These are phyloP conservation scores for Leishmania turanica DNA, from an alignment of 208 protist genomes.

Conservation along the genomic window DNA sequence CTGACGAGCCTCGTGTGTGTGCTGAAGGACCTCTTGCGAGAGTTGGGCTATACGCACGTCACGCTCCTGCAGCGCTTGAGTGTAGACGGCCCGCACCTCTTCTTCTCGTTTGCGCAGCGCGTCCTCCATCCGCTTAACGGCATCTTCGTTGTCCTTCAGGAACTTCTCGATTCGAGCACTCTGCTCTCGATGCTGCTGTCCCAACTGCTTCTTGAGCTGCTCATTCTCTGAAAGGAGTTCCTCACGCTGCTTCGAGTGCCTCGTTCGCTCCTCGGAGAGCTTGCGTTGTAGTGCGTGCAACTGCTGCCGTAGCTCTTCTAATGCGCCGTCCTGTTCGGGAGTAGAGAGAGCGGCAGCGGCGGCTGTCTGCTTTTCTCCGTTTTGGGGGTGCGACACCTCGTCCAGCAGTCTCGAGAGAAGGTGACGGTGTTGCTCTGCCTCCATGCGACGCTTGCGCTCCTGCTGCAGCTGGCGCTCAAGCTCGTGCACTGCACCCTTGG, in stretches of 20 bases:
- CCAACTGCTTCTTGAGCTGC: conserved; percentile 28
- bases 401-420: background rate
- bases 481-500: background rate
- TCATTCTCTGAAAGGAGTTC: conserved; percentile 6
- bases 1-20: conserved; percentile 26
- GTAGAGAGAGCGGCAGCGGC: background rate
- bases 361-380: background rate
- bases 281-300: conserved; percentile 12
- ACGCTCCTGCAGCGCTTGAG: conserved; percentile 45
- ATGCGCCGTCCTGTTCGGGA: background rate
- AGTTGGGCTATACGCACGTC: conserved; percentile 65
- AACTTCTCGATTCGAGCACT: conserved; percentile 22
- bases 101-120: conserved; percentile 36
- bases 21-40: conserved; percentile 40
- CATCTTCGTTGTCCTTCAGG: conserved; percentile 29
- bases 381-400: no score
- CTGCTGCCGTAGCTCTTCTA: conserved; percentile 10
- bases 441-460: conserved; percentile 8
- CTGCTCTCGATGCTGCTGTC: conserved; percentile 27
- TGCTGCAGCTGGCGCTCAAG: conserved; percentile 21
- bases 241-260: conserved; percentile 3
- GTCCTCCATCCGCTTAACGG: conserved; percentile 31
- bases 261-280: background rate
- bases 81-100: conserved; percentile 46
- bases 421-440: conserved; percentile 10